Percentiles rank a stretch among this genome's conserved stretches.
Evolutionary conservation across 2,329 filamentous ascomycete genomes (phyloP).

Genomic region (Aspergillus ibericus): DNA sequence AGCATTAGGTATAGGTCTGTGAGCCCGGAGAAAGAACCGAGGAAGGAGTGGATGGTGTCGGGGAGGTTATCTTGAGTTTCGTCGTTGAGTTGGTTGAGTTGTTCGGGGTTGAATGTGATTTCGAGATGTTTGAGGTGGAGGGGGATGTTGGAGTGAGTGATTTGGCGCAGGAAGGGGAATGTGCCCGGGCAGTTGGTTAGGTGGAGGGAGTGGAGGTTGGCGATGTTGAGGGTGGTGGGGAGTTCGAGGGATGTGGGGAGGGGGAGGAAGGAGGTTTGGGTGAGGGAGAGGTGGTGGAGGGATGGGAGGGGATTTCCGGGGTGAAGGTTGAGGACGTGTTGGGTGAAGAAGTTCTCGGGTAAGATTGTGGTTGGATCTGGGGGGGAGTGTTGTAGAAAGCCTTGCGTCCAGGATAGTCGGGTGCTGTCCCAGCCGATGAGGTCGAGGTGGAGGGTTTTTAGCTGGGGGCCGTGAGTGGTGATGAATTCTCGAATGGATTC

Average conservation of each 20-base stretch:
- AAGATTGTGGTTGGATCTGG: not conserved
- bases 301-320: not conserved
- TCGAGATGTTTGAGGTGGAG: not conserved
- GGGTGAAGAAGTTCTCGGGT: not conserved
- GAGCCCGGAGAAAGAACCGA: not conserved
- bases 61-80: not conserved
- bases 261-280: not conserved
- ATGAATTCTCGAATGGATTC: not conserved
- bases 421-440: not conserved
- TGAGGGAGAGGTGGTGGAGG: not conserved
- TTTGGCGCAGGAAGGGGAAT: not conserved
- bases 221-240: not conserved
- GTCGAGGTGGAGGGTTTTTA: not conserved
- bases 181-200: not conserved
- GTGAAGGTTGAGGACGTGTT: not conserved
- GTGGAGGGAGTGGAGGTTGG: not conserved
- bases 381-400: too few species aligned
- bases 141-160: not conserved
- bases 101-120: not conserved
- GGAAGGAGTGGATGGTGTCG: not conserved
- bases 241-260: not conserved
- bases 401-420: not conserved
- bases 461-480: not conserved
- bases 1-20: not conserved
- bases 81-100: not conserved